Conservation (phyloP, 2,329 filamentous ascomycete genomes). For the Davidsoniella neocaledoniae region DNA sequence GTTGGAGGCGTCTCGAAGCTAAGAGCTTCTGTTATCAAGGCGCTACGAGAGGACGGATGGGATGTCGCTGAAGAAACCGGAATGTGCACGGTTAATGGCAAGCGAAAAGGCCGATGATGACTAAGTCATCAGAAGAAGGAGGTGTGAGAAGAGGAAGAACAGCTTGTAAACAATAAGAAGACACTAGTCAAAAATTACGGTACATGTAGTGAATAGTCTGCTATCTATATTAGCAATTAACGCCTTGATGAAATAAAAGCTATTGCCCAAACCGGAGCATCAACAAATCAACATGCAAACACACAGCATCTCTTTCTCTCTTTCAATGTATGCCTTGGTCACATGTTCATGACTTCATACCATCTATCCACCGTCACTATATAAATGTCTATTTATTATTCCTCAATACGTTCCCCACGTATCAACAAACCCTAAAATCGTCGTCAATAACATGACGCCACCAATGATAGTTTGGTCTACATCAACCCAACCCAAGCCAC, state of each 20-base stretch:
- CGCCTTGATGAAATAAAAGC: neutral
- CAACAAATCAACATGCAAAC: too few species aligned
- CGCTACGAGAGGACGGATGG: constrained; percentile 67
- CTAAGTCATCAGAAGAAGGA: neutral
- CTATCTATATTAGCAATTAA: neutral
- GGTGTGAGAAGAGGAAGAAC: neutral
- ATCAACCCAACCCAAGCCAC: constrained; percentile 42
- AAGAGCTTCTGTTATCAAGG: constrained; percentile 62
- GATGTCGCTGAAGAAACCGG: constrained; percentile 58
- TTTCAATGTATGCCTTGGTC: neutral
- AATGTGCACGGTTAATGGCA: constrained; percentile 41
- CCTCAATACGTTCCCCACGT: constrained; percentile 38
- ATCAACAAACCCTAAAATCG: constrained; percentile 40
- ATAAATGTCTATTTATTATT: neutral
- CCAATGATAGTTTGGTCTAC: constrained; percentile 36
- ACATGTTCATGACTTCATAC: neutral
- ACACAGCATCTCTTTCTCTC: too few species aligned
- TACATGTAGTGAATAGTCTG: neutral
- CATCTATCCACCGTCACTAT: neutral
- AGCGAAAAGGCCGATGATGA: neutral
- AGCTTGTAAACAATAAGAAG: neutral
- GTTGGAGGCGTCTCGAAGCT: constrained; percentile 58
- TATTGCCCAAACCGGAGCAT: neutral
- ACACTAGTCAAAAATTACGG: neutral
- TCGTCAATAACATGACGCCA: constrained; percentile 42